Conservation (phyloP, 2,329 filamentous ascomycete species). For the Cytospora paraplurivora region DNA sequence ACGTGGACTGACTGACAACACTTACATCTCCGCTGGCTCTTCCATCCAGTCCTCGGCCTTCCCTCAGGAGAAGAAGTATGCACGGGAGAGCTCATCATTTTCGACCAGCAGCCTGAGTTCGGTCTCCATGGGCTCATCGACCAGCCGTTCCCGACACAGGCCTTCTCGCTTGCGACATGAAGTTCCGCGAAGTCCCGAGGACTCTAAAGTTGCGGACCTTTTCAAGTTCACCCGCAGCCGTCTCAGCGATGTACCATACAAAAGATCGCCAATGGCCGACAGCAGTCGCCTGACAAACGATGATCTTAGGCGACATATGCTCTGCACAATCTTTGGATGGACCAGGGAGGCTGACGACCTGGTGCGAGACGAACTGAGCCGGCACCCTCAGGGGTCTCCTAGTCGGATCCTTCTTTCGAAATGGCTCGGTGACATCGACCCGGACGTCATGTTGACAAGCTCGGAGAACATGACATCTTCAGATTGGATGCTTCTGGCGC, state of each 20-base stretch:
- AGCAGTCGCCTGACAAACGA: slow-evolving; percentile 69
- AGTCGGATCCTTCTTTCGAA: slow-evolving; percentile 82
- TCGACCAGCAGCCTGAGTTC: slow-evolving; percentile 57
- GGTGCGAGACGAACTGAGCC: slow-evolving; percentile 79
- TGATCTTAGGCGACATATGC: slow-evolving; percentile 85
- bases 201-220: slow-evolving; percentile 71
- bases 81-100: slow-evolving; percentile 50
- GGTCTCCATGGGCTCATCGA: slow-evolving; percentile 52
- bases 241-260: slow-evolving; percentile 80
- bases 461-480: slow-evolving; percentile 88
- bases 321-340: slow-evolving; percentile 94
- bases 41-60: slow-evolving; percentile 49
- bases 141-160: slow-evolving; percentile 44
- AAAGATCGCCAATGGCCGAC: slow-evolving; percentile 62
- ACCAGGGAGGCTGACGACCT: slow-evolving; percentile 79
- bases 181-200: slow-evolving; percentile 75
- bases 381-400: slow-evolving; percentile 72
- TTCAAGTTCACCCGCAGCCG: slow-evolving; percentile 85
- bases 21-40: slow-evolving; percentile 69
- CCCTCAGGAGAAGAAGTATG: slow-evolving; percentile 19
- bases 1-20: slow-evolving; percentile 61
- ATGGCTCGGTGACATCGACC: slow-evolving; percentile 86
- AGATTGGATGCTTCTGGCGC: slow-evolving; percentile 94
- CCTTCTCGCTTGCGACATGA: slow-evolving; percentile 80
- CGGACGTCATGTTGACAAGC: slow-evolving; percentile 77